Evolutionary conservation across 2,329 filamentous ascomycete species (phyloP).

Genomic region (Xylaria sp.): DNA sequence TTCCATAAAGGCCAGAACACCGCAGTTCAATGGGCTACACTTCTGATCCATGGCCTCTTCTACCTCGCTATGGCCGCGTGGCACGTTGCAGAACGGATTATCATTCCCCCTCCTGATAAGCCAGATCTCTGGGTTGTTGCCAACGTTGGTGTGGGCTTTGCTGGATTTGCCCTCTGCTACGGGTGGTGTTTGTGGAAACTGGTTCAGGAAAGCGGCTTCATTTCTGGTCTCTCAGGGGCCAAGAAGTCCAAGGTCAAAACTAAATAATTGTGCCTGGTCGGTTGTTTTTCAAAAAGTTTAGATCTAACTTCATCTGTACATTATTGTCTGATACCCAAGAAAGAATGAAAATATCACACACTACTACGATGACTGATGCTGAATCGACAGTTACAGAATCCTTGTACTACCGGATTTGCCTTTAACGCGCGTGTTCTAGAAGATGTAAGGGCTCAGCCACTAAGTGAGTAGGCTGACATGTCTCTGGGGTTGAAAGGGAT

Average conservation of each 20-base stretch:
- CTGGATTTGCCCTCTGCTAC: slow-evolving; percentile 88
- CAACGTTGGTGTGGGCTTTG: slow-evolving; percentile 87
- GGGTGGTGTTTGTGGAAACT: slow-evolving; percentile 87
- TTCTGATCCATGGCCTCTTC: slow-evolving; percentile 77
- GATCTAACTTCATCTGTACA: slow-evolving; percentile 21
- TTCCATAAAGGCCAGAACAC: slow-evolving; percentile 61
- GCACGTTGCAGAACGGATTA: slow-evolving; percentile 79
- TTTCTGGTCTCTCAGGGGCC: slow-evolving; percentile 46
- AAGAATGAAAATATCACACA: slow-evolving; percentile 4
- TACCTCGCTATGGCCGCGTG: slow-evolving; percentile 82
- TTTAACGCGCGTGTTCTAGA: too few relatives aligned
- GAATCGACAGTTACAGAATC: neutral
- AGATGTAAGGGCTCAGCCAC: too few relatives aligned
- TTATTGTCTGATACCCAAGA: slow-evolving; percentile 34
- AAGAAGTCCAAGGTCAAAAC: slow-evolving; percentile 44
- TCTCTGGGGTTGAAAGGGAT: too few relatives aligned
- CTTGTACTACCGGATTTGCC: too few relatives aligned
- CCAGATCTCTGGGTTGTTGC: slow-evolving; percentile 95
- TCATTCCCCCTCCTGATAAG: slow-evolving; percentile 76
- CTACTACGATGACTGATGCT: slow-evolving; percentile 2
- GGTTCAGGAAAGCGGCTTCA: slow-evolving; percentile 67
- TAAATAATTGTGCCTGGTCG: slow-evolving; percentile 35
- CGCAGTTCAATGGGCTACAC: slow-evolving; percentile 68
- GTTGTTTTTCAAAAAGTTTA: neutral
- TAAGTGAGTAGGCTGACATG: too few relatives aligned